Base-by-base conservation (phyloP, 164 flowering plant genomes). In the Berberis vulgaris region DNA sequence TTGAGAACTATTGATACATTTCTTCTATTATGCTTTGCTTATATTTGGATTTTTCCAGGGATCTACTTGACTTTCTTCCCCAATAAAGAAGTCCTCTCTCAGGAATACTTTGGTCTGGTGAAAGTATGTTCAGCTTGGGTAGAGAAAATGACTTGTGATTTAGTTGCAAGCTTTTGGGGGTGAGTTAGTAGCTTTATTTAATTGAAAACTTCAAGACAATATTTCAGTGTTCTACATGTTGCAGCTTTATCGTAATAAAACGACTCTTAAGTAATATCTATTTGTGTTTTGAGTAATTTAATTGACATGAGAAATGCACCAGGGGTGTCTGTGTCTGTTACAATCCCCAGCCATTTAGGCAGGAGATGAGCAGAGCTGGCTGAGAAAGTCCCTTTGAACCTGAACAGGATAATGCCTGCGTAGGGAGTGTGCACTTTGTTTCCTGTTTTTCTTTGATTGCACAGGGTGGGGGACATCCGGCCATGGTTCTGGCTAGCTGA, bases 371-470 rank as follows among this genome's bases (percentile, higher is more conserved):
- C 78, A 68, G 75, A 57, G 57, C 81, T 66, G 97, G 91, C 94
- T 88, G 97, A 92, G 98, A 89, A 78, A 86, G 96, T 89, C 98
- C 96, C 95, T 87, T 92, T 50, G 95, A 83, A 92, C 95, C 96
- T 89, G 96, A 89, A 81, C 98, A 84, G 98, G 98, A 69, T 88
- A 85, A 92, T 92, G 77, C 98, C 98, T 88, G 98, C 98, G 96
- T 82, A 92, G 98, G 98, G 96, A 92, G 98, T 67, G 96, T 92
- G 98, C 96, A 57, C 67, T 73, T 83, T 65, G 70, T 67, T 78
- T 74, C 26, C 26, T 56, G 59, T 61, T 65, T 76, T 74, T 79
- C 57, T 77, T 64, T 75, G 76, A 73, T 67, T 87, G 71, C 72
- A 76, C 88, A 84, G 85, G 85, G 43, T 40, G 73, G 70, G 69